Evolutionary conservation across 2,329 filamentous ascomycete genomes (phyloP), one percentile per base, ranked within the genome.

Genomic region (Alternaria incomplexa): DNA sequence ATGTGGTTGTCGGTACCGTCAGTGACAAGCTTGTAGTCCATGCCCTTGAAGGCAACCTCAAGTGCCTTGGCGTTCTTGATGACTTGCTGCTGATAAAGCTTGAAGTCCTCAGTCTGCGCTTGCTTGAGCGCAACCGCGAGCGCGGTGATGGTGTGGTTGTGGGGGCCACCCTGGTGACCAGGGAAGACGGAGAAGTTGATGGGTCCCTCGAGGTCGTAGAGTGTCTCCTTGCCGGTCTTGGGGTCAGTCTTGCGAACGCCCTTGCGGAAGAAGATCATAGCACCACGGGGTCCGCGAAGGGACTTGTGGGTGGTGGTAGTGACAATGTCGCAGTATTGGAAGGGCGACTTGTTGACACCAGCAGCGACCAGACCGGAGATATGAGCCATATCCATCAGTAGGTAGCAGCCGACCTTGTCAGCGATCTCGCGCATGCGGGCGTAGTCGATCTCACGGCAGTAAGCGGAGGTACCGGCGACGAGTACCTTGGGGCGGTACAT

Each of bases 271-370:
- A 99, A 99, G 81, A 99, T 99, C 89, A 99, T 92, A 74, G 96
- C 96, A 71, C 96, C 96, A 77, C 96, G 90, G 40, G 96, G 96
- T 40, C 96, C 96, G 78, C 96, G 92, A 67, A 99, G 88, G 63
- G 93, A 97, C 86, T 99, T 99, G 87, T 99, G 96, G 66, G 93
- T 97, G 40, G 96, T 99, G 22, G 96, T 99, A 51, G 96, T 99
- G 69, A 99, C 96, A 63, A 99, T 91, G 80, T 99, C 96, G 69
- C 93, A 92, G 81, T 91, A 90, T 69, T 88, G 87, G 82, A 98
- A 99, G 54, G 96, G 96, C 64, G 92, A 91, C 46, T 93, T 93
- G 69, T 97, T 89, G 58, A 97, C 94, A 76, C 93, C 93, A 72
- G 93, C 95, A 46, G 96, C 94, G 55, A 99, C 89, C 66, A 99